Conservation (phyloP, 768 basidiomycete species). For the Phanerochaete carnosa region DNA sequence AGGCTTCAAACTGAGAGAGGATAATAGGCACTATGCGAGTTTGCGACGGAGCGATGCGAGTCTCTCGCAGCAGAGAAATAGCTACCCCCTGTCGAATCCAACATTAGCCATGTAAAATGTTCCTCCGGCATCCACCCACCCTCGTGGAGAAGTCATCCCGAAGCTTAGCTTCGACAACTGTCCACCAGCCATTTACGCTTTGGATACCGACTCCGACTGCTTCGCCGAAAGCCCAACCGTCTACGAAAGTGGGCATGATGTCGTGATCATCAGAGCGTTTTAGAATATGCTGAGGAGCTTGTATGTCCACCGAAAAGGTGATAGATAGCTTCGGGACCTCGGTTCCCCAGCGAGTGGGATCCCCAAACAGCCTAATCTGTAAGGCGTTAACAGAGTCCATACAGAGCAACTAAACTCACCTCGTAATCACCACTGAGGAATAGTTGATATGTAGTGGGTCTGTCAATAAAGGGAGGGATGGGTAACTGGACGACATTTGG, state of each 20-base stretch:
- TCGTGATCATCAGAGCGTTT: slow-evolving; percentile 49
- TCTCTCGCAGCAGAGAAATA: slow-evolving; percentile 18
- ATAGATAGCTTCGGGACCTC: slow-evolving; percentile 56
- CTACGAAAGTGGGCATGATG: slow-evolving; percentile 64
- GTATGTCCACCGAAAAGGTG: slow-evolving; percentile 44
- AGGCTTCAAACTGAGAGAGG: slow-evolving; percentile 39
- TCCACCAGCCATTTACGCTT: slow-evolving; percentile 55
- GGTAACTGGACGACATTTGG: slow-evolving; percentile 51
- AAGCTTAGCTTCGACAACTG: slow-evolving; percentile 29
- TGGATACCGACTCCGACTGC: slow-evolving; percentile 64
- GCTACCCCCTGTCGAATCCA: neutral
- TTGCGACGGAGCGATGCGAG: slow-evolving; percentile 58
- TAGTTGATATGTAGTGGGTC: slow-evolving; percentile 58
- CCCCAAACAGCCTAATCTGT: slow-evolving; percentile 83
- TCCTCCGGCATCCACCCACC: slow-evolving; percentile 8
- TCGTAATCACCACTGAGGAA: slow-evolving; percentile 85
- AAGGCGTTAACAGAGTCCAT: neutral
- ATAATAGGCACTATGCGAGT: slow-evolving; percentile 55
- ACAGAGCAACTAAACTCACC: slow-evolving; percentile 29
- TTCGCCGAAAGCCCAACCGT: slow-evolving; percentile 72
- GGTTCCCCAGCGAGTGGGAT: slow-evolving; percentile 42
- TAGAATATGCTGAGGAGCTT: slow-evolving; percentile 30
- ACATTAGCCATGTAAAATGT: neutral
- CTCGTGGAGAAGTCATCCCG: slow-evolving; percentile 13
- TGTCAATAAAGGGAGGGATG: slow-evolving; percentile 33